A percentile compares a stretch with the other conserved stretches of the same genome.
Evolutionary conservation across 148 eudicot species (phyloP).

Genomic region (Salicornia ramosissima): DNA sequence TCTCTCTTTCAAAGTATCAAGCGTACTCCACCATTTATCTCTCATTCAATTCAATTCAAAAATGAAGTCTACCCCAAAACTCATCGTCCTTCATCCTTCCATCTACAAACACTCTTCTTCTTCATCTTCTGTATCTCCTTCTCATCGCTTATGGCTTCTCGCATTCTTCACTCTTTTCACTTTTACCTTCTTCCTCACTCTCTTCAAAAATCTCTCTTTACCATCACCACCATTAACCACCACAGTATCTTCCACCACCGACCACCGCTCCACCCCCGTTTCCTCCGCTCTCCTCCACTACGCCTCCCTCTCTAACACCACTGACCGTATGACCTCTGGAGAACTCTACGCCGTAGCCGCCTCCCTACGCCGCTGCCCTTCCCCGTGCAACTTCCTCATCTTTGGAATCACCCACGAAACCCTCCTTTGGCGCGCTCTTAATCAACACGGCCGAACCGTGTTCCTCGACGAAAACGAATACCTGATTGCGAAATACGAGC

Average conservation of each 20-base stretch:
- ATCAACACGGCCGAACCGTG: constrained; percentile 57
- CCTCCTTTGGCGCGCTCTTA: constrained; percentile 67
- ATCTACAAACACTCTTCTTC: constrained; percentile 35
- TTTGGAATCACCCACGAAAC: constrained; percentile 90
- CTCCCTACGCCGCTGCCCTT: constrained; percentile 41
- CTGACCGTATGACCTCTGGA: constrained; percentile 38
- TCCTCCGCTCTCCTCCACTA: constrained; percentile 69
- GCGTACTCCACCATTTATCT: neutral
- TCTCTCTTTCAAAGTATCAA: neutral
- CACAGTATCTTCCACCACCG: constrained; percentile 13
- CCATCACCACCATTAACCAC: constrained; percentile 23
- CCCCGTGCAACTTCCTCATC: constrained; percentile 54
- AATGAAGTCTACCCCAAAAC: constrained; percentile 58
- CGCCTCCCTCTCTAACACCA: constrained; percentile 41
- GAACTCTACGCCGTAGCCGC: constrained; percentile 50
- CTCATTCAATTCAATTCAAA: neutral
- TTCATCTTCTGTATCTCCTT: constrained; percentile 10
- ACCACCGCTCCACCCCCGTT: constrained; percentile 30
- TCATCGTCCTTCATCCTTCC: constrained; percentile 63
- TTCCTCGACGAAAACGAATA: constrained; percentile 71
- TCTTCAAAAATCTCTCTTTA: constrained; percentile 26
- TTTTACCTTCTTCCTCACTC: constrained; percentile 38
- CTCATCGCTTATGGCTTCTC: constrained; percentile 40
- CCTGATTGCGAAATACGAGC: constrained; percentile 38
- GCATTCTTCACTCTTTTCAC: constrained; percentile 36